Evolutionary conservation across 805 yeast genomes (phyloP), one percentile per base, ranked within the genome.

Genomic region (Yarrowia divulgata): DNA sequence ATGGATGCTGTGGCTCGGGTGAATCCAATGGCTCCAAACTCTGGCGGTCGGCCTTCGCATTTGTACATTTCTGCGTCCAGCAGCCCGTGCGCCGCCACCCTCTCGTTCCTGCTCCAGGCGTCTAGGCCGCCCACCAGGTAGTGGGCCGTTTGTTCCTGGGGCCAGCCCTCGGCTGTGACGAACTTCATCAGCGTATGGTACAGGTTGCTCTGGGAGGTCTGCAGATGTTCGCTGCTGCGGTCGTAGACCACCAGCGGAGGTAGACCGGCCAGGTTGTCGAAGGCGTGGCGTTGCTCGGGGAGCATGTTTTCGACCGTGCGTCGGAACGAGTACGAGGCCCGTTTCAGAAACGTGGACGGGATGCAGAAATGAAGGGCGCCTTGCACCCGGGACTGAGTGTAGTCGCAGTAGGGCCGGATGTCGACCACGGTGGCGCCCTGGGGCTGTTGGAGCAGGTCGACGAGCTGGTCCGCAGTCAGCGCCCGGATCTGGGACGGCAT

Each of bases 311-410:
- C 81, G 60, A 77, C 49, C 50, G 81, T 74, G 23, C 78, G 73
- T 16, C 71, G 58, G 69, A 93, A 80, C 2, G 87, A 87, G 74
- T 90, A 93, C 67, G 88, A 89, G 40, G 87, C 81, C 72, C 98
- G 84, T 76, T 88, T 90, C 71, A 93, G 80, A 50, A 93, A 81
- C 0, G 98, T 93, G n/a, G 97, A 89, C 1, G 98, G 98, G 14
- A 93, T 79, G 77, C 97, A 91, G 45, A 94, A 84, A 76, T 91
- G 91, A 55, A 91, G 81, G 0, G 98, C 85, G 50, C 84, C 81
- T 4, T 73, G 74, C 13, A 94, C 77, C 71, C 88, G 92, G 2
- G 82, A 75, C 70, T 82, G 84, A 52, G 88, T 83, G 75, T 81
- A 91, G 69, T 90, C 94, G 32, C 90, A 87, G 75, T 88, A 91